Percentiles rank a stretch among this genome's conserved stretches.
phyloP scores from a whole-genome alignment of 1,284 basidiomycete species.

The Cystobasidium sp. region DNA sequence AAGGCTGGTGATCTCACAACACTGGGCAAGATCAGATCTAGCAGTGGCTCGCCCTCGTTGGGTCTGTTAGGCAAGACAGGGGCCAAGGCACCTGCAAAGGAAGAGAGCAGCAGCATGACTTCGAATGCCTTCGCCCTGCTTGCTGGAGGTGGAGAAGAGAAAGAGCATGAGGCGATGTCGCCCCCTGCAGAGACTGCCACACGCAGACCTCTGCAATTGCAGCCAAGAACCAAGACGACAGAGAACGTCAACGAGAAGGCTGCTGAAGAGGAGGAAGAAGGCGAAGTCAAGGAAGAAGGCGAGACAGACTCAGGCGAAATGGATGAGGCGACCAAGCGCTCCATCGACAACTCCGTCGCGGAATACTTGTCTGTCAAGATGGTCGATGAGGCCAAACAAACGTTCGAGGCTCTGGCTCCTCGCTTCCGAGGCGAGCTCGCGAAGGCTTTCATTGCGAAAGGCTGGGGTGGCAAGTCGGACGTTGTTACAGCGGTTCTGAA shows the following conservation, averaged over 20 bases:
- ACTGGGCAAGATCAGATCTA: conserved; percentile 74
- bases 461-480: conserved; percentile 79
- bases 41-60: conserved; percentile 43
- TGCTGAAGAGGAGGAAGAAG: conserved; percentile 59
- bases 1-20: conserved; percentile 85
- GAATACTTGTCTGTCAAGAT: conserved; percentile 63
- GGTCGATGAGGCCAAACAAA: conserved; percentile 81
- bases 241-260: conserved; percentile 56
- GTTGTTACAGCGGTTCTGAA: conserved; percentile 64
- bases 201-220: conserved; percentile 74
- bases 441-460: conserved; percentile 71
- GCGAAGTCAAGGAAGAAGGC: conserved; percentile 59
- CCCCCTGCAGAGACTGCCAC: conserved; percentile 62
- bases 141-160: conserved; percentile 40
- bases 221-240: conserved; percentile 65
- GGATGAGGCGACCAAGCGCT: conserved; percentile 34
- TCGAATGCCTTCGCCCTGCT: conserved; percentile 51
- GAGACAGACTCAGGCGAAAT: conserved; percentile 64
- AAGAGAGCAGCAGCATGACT: conserved; percentile 45
- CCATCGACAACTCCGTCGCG: conserved; percentile 23
- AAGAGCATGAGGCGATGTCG: conserved; percentile 25
- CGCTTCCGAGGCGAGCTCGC: conserved; percentile 70
- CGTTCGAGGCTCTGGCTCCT: conserved; percentile 72
- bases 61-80: conserved; percentile 47
- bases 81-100: conserved; percentile 45